phyloP scores from a whole-genome alignment of 352 stramenopile genomes.

The Pythium sukuiense region DNA sequence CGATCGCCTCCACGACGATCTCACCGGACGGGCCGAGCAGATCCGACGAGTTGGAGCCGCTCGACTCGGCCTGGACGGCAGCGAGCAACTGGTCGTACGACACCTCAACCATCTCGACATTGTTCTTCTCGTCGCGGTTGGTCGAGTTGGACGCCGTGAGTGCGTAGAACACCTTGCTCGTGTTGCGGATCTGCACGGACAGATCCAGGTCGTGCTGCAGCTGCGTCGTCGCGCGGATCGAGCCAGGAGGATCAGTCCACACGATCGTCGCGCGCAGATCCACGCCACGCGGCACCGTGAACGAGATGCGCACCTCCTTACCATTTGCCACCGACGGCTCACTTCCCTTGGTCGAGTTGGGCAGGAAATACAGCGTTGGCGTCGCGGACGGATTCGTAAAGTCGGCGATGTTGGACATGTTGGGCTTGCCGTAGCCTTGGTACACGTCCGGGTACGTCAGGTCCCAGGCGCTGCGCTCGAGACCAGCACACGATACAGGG shows the following conservation, averaged over 20 bases:
- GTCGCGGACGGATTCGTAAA: conserved; percentile 32
- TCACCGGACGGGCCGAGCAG: conserved; percentile 45
- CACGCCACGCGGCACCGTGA: conserved; percentile 61
- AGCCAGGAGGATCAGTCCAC: conserved; percentile 78
- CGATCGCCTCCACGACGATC: conserved; percentile 70
- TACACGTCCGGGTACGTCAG: conserved; percentile 73
- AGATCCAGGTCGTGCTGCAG: conserved; percentile 83
- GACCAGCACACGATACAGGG: conserved; percentile 47
- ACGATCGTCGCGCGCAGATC: conserved; percentile 73
- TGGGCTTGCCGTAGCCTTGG: conserved; percentile 81
- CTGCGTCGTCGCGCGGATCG: conserved; percentile 54
- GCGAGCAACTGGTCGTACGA: conserved; percentile 61
- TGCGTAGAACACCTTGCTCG: conserved; percentile 54
- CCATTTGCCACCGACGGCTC: conserved; percentile 54
- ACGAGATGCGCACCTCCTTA: conserved; percentile 66
- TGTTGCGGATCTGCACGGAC: conserved; percentile 59
- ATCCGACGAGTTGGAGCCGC: conserved; percentile 16
- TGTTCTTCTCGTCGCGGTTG: conserved; percentile 73
- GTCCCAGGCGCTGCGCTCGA: conserved; percentile 34
- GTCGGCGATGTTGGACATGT: conserved; percentile 77
- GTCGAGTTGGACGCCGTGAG: conserved; percentile 52
- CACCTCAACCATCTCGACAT: conserved; percentile 83
- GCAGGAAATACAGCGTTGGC: conserved; percentile 66
- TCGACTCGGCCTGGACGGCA: conserved; percentile 28
- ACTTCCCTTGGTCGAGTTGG: conserved; percentile 64